These are phyloP conservation scores for Dispira simplex DNA, from an alignment of 192 early-diverging fungal genomes.

Conservation along the genomic window DNA sequence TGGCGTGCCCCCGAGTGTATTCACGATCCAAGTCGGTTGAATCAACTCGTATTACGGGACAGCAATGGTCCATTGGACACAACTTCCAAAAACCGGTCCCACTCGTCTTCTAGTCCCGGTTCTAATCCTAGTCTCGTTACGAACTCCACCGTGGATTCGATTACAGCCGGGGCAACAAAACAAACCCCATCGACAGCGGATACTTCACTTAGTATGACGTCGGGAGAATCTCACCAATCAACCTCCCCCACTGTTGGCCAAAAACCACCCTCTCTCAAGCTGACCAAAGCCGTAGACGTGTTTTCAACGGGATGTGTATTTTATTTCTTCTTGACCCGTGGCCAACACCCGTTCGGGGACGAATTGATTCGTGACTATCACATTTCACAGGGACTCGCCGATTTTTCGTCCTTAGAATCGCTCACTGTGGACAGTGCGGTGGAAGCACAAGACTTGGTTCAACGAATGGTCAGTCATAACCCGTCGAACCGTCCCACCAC, in stretches of 20 bases:
- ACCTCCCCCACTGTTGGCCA: slow-evolving; percentile 9
- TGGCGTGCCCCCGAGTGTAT: slow-evolving; percentile 93
- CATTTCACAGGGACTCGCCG: slow-evolving; percentile 60
- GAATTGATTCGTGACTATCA: slow-evolving; percentile 77
- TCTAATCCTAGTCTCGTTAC: background rate
- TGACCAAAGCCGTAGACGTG: slow-evolving; percentile 86
- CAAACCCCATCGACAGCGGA: no score
- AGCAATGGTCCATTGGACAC: background rate
- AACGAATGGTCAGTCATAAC: slow-evolving; percentile 70
- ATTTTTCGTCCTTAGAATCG: slow-evolving; percentile 49
- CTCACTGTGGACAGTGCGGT: slow-evolving; percentile 13
- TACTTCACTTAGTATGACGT: no score
- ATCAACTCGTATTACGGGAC: slow-evolving; percentile 12
- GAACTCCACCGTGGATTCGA: no score
- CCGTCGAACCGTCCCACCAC: slow-evolving; percentile 69
- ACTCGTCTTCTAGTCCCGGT: slow-evolving; percentile 19
- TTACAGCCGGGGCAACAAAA: no score
- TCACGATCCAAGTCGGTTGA: slow-evolving; percentile 20
- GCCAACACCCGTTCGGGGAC: slow-evolving; percentile 94
- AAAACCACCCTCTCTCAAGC: slow-evolving; percentile 19
- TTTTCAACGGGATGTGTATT: slow-evolving; percentile 95
- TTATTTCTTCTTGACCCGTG: slow-evolving; percentile 78
- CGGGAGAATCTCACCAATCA: slow-evolving; percentile 7
- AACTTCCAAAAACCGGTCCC: slow-evolving; percentile 6
- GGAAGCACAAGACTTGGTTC: slow-evolving; percentile 78